Evolutionary conservation across 306 rosid genomes (phyloP).

Genomic region (Rosa persica): DNA sequence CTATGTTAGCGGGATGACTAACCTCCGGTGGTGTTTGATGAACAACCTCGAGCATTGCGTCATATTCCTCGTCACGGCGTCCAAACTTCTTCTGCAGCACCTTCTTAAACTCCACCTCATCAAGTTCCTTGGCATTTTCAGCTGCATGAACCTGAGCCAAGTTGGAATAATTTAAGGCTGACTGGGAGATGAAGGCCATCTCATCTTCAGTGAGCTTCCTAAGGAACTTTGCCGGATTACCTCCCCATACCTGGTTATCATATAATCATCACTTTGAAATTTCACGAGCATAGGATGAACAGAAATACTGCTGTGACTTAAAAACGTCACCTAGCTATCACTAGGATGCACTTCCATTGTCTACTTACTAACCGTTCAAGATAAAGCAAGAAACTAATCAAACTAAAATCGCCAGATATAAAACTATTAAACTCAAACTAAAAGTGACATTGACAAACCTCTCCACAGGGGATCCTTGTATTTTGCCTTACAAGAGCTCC

Average conservation of each 20-base stretch:
- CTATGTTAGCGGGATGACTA: slow-evolving; percentile 49
- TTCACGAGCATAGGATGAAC: background rate
- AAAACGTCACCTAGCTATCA: background rate
- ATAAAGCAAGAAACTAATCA: background rate
- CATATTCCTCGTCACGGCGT: slow-evolving; percentile 62
- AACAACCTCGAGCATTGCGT: slow-evolving; percentile 51
- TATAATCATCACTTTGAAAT: background rate
- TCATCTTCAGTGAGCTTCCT: slow-evolving; percentile 94
- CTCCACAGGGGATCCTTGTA: slow-evolving; percentile 88
- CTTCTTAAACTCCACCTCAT: slow-evolving; percentile 72
- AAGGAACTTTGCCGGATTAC: slow-evolving; percentile 91
- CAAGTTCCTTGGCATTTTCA: slow-evolving; percentile 76
- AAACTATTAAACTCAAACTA: background rate
- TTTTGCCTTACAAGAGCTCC: slow-evolving; percentile 96
- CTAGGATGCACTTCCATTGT: background rate
- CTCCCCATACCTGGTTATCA: slow-evolving; percentile 81
- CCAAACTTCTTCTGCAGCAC: slow-evolving; percentile 74
- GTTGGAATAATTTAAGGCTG: slow-evolving; percentile 76
- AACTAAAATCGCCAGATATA: background rate
- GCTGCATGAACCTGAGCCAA: slow-evolving; percentile 93
- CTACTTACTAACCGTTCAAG: background rate
- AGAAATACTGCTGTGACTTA: slow-evolving; percentile 1
- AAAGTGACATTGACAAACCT: slow-evolving; percentile 35
- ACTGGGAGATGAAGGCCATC: slow-evolving; percentile 83
- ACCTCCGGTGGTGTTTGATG: slow-evolving; percentile 59